Base-by-base conservation (phyloP, 345 rosid species). In the Acer campestre region DNA sequence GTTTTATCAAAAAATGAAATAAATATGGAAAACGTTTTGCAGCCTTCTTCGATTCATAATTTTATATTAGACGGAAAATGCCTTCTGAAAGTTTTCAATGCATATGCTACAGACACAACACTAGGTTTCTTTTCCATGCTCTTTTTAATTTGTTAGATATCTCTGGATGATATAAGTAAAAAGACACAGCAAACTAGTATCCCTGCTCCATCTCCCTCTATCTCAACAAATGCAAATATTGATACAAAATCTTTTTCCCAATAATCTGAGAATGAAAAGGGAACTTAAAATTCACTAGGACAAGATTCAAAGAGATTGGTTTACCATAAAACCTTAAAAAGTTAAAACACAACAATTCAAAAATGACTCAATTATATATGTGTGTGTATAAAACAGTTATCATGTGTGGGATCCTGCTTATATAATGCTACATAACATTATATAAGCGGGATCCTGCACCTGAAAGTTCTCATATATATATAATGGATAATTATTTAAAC, bases 401-500 rank as follows among this genome's bases (percentile, higher is more conserved):
- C 38, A 35, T 35, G 38, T 35, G 38, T 35, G 38, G 38, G 38
- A 35, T 31, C 38, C 6, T 1, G 0, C 38, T 35, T 35, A 35
- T 35, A 35, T 4, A 35, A 4, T 35, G 38, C 38, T 35, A 0
- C 38, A 35, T 35, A 35, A 35, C 38, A 0, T 35, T 35, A 35
- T 35, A 4, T 35, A 35, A 35, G 38, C 38, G 3, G 38, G 1
- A 35, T 35, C 38, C 38, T 6, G 6, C 38, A 35, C 38, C 38
- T 35, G 38, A 35, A 35, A 35, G 38, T 35, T 35, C 38, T 35
- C 0, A 9, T 25, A 63, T 9, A 63, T 9, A 46, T 46, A 46
- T 46, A 18, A n/a, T 59, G 20, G 25, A 22, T 10, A 16, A 38
- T 80, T 71, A 78, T 48, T 68, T 55, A 63, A 80, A 80, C 97